phyloP scores from a whole-genome alignment of 116 monocot genomes.

The Thalassia testudinum region DNA sequence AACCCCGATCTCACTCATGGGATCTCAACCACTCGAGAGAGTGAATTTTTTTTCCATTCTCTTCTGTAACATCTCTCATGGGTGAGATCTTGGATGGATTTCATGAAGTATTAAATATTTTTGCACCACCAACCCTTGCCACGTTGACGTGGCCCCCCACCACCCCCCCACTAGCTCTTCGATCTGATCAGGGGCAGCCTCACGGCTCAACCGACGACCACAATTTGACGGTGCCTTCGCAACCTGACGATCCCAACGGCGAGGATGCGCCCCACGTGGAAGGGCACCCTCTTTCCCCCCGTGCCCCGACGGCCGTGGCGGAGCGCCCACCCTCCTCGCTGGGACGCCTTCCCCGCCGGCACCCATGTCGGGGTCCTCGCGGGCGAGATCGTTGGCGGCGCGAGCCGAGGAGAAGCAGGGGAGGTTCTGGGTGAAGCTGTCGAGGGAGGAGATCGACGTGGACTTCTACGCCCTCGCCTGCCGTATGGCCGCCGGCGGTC shows the following conservation, averaged over 20 bases:
- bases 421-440: no score
- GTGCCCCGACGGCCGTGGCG: slow-evolving; percentile 11
- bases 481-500: slow-evolving; percentile 17
- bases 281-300: background rate
- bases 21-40: no score
- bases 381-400: slow-evolving; percentile 14
- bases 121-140: background rate
- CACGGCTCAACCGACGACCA: slow-evolving; percentile 17
- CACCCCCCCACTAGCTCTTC: background rate
- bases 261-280: background rate
- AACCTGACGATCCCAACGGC: background rate
- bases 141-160: background rate
- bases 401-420: slow-evolving; percentile 1
- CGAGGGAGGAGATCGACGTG: no score
- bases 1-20: no score
- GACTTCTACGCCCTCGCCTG: slow-evolving; percentile 55
- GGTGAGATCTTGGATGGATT: no score
- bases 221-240: slow-evolving; percentile 2
- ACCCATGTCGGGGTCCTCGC: background rate
- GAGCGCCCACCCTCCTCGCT: background rate
- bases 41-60: no score
- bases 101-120: no score
- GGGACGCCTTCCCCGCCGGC: background rate
- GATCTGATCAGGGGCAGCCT: slow-evolving; percentile 18
- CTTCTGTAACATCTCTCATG: no score